Percentiles rank a stretch among this genome's conserved stretches.
These are phyloP conservation scores for Cladosporium sp. DNA, from an alignment of 2,329 filamentous ascomycete genomes.

Conservation along the genomic window DNA sequence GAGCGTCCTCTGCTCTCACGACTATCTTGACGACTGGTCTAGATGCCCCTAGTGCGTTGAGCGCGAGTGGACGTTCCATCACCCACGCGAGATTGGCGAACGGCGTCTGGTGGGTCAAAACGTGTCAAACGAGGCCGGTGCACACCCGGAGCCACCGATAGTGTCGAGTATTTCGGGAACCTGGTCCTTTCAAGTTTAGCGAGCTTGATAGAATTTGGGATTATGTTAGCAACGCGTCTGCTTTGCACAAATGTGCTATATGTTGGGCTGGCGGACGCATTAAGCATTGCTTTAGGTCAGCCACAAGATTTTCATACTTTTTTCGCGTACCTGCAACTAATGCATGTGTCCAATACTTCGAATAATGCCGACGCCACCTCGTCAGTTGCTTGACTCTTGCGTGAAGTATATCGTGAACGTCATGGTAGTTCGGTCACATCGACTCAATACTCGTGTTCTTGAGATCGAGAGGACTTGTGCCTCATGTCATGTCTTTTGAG, in stretches of 20 bases:
- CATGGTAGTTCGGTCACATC: not conserved
- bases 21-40: not conserved
- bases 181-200: not conserved
- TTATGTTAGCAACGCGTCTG: not conserved
- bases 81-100: conserved; percentile 6
- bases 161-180: not conserved
- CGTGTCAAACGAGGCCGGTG: not conserved
- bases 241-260: not conserved
- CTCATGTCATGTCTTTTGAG: too few species aligned
- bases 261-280: too few species aligned
- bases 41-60: not conserved
- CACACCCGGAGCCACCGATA: not conserved
- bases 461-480: too few species aligned
- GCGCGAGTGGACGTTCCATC: not conserved
- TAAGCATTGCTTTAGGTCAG: too few species aligned
- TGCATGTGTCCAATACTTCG: too few species aligned
- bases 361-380: not conserved
- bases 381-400: not conserved
- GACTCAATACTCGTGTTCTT: too few species aligned
- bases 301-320: too few species aligned
- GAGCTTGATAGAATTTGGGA: not conserved
- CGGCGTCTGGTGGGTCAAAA: not conserved
- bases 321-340: too few species aligned
- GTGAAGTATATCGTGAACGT: not conserved
- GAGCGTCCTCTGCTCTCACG: too few species aligned